These are phyloP conservation scores for Metschnikowia dekortorum DNA, from an alignment of 805 yeast genomes.

Conservation along the genomic window DNA sequence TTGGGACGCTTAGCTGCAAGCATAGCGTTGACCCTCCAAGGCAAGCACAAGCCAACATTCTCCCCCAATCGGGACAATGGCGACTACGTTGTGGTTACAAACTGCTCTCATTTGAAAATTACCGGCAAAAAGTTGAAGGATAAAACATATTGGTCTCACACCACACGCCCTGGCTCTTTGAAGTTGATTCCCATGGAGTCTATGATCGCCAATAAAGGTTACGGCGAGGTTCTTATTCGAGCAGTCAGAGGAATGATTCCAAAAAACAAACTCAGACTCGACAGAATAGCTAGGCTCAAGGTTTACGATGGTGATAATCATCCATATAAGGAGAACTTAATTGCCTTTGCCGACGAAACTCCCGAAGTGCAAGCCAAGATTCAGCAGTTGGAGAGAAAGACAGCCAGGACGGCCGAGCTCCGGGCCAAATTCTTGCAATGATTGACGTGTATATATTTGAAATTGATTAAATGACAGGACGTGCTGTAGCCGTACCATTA, in stretches of 20 bases:
- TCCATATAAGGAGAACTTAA: constrained; percentile 78
- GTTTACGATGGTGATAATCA: constrained; percentile 84
- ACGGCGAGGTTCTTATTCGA: constrained; percentile 73
- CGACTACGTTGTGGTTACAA: constrained; percentile 94
- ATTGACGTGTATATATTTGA: constrained; percentile 4
- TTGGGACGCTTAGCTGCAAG: constrained; percentile 88
- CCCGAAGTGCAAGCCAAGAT: constrained; percentile 44
- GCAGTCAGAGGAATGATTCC: constrained; percentile 98
- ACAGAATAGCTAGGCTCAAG: constrained; percentile 78
- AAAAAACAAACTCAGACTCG: constrained; percentile 75
- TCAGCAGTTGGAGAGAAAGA: constrained; percentile 33
- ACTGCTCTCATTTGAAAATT: constrained; percentile 74
- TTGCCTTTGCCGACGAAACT: constrained; percentile 81
- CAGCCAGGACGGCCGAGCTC: constrained; percentile 29
- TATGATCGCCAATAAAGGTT: constrained; percentile 73
- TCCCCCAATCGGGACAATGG: constrained; percentile 79
- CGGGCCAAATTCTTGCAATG: constrained; percentile 26
- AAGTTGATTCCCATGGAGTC: constrained; percentile 78
- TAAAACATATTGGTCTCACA: constrained; percentile 85
- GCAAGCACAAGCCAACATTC: constrained; percentile 94
- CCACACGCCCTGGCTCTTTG: constrained; percentile 84
- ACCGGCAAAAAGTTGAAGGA: constrained; percentile 82
- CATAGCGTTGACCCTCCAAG: constrained; percentile 84
- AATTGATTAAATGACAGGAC: neutral
- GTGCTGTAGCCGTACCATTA: neutral